Conservation (phyloP, 345 rosid genomes). For the Theobroma cacao region DNA sequence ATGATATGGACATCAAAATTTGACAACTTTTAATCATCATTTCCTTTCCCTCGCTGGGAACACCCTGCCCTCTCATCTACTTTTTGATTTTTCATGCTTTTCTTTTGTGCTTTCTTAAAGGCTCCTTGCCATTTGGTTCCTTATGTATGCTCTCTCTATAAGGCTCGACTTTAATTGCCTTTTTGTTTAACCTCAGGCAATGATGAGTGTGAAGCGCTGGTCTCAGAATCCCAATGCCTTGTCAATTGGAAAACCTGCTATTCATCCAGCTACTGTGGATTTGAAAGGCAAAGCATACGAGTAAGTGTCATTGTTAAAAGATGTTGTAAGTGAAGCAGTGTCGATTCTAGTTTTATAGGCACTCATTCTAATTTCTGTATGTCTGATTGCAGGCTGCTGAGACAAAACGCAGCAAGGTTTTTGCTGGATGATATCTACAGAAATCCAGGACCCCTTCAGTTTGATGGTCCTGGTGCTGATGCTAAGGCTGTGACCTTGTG, state of each 20-base stretch:
- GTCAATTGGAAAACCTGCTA: conserved; percentile 88
- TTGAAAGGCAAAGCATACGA: conserved; percentile 95
- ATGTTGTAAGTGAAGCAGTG: not conserved
- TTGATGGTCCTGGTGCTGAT: conserved; percentile 96
- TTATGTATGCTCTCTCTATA: not conserved
- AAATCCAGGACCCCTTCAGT: conserved; percentile 97
- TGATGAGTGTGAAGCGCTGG: conserved; percentile 97
- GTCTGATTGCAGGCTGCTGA: conserved; percentile 61
- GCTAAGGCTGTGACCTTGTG: conserved; percentile 76
- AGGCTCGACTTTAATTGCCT: not conserved
- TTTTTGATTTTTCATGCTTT: not conserved
- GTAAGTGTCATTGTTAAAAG: conserved; percentile 45
- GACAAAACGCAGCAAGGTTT: conserved; percentile 69
- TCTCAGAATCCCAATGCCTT: conserved; percentile 66
- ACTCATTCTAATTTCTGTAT: not conserved
- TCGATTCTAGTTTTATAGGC: not conserved
- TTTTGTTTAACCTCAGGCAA: conserved; percentile 50
- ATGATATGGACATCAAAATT: not conserved
- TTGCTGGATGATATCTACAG: conserved; percentile 89
- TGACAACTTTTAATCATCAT: not conserved
- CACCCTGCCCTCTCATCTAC: not conserved
- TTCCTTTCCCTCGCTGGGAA: not conserved
- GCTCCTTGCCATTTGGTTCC: not conserved
- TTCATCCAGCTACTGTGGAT: conserved; percentile 95
- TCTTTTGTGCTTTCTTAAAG: not conserved